Conservation (phyloP, 148 eudicot genomes). For the Vaccinium darrowii region DNA sequence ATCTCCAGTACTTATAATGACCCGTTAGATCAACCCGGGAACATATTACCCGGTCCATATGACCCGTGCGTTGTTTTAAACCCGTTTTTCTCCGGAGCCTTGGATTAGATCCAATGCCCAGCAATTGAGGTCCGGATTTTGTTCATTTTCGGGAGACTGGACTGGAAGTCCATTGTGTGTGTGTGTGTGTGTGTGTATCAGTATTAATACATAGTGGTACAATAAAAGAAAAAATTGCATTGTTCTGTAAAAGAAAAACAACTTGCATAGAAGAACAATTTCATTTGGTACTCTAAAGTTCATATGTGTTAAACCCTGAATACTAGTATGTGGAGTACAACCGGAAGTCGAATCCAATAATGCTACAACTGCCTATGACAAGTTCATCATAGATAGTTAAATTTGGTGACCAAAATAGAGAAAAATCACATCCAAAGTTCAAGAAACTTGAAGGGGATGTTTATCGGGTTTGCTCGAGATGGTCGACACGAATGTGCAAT, state of each 20-base stretch:
- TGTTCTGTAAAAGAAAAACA: not conserved
- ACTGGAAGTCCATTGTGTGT: too few relatives aligned
- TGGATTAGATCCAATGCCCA: too few relatives aligned
- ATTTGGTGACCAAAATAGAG: not conserved
- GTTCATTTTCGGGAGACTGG: too few relatives aligned
- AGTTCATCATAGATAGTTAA: not conserved
- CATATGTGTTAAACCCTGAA: not conserved
- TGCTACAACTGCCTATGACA: not conserved
- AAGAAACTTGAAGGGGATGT: not conserved
- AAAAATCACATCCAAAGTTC: not conserved
- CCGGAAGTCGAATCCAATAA: not conserved
- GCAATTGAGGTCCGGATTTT: too few relatives aligned
- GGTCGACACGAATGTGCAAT: constrained; percentile 6
- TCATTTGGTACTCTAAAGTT: not conserved
- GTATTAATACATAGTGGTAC: too few relatives aligned
- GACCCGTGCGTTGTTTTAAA: too few relatives aligned
- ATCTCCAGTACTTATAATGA: too few relatives aligned
- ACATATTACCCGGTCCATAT: too few relatives aligned
- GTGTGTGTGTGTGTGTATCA: too few relatives aligned
- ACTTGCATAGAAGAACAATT: not conserved
- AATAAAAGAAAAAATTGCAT: too few relatives aligned
- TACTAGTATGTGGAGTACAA: not conserved
- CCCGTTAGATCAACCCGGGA: too few relatives aligned
- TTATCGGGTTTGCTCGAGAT: not conserved
- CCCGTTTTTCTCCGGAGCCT: too few relatives aligned